A percentile compares a stretch with the other conserved stretches of the same genome.
phyloP scores from a whole-genome alignment of 2,329 filamentous ascomycete genomes.

The Claviceps citrina region DNA sequence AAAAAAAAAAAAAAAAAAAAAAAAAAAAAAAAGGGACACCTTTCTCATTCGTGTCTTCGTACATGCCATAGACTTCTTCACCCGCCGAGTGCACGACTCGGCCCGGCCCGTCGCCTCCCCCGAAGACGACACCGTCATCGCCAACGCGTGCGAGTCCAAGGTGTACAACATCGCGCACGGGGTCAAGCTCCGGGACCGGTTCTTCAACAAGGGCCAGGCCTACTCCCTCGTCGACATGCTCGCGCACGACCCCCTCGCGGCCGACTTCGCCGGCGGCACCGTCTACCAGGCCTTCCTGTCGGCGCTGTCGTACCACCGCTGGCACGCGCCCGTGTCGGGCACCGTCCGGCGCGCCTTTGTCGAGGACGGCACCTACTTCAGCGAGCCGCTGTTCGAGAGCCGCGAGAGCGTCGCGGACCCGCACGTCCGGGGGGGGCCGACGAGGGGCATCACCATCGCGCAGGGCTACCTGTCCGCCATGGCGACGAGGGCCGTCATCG shows the following conservation, averaged over 20 bases:
- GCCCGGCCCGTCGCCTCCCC: slow-evolving; percentile 43
- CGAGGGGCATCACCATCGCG: slow-evolving; percentile 28
- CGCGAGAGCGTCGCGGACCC: slow-evolving; percentile 20
- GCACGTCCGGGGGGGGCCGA: slow-evolving; percentile 21
- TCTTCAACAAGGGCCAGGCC: slow-evolving; percentile 55
- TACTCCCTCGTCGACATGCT: slow-evolving; percentile 54
- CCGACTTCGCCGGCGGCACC: slow-evolving; percentile 45
- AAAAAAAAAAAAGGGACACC: too few relatives aligned
- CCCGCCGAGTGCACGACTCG: slow-evolving; percentile 34
- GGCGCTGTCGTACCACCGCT: slow-evolving; percentile 54
- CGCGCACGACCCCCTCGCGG: slow-evolving; percentile 34
- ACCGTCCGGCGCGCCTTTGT: slow-evolving; percentile 42
- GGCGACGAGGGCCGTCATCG: slow-evolving; percentile 55
- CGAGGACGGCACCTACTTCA: slow-evolving; percentile 52
- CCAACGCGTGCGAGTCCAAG: slow-evolving; percentile 50
- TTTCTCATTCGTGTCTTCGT: too few relatives aligned
- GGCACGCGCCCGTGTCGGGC: slow-evolving; percentile 54
- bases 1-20: too few relatives aligned
- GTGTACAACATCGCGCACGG: slow-evolving; percentile 36
- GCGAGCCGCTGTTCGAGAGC: slow-evolving; percentile 33
- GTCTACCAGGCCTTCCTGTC: slow-evolving; percentile 58
- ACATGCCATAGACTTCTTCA: slow-evolving; percentile 48
- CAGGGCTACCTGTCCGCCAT: slow-evolving; percentile 53
- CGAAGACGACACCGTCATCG: slow-evolving; percentile 37
- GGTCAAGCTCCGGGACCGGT: slow-evolving; percentile 41